Percentiles rank a stretch among this genome's conserved stretches.
Conservation (phyloP, 495 filamentous ascomycete genomes). For the Viridothelium virens region DNA sequence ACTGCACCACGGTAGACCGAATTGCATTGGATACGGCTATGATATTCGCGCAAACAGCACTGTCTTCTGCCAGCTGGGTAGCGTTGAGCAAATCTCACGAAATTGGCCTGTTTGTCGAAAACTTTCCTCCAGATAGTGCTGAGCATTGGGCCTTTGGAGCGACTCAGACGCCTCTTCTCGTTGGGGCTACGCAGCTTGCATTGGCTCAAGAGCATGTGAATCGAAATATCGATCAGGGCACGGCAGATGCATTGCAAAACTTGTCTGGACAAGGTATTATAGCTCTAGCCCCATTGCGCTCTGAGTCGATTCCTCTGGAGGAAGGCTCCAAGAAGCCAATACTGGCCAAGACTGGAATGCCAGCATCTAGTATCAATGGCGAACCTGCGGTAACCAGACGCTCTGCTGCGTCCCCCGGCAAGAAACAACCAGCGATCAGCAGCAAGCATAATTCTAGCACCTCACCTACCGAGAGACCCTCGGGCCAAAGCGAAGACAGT, state of each 20-base stretch:
- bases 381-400: constrained; percentile 20
- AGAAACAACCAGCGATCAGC: not conserved
- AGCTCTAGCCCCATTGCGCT: constrained; percentile 18
- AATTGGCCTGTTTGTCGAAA: constrained; percentile 61
- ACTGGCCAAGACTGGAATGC: constrained; percentile 31
- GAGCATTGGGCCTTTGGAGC: constrained; percentile 57
- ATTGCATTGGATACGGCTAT: constrained; percentile 54
- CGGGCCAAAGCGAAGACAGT: not conserved
- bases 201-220: constrained; percentile 54
- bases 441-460: not conserved
- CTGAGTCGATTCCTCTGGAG: constrained; percentile 15
- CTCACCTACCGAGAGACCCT: not conserved
- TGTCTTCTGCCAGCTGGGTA: constrained; percentile 54
- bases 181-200: constrained; percentile 51
- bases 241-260: constrained; percentile 43
- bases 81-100: constrained; percentile 63
- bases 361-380: constrained; percentile 28
- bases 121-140: constrained; percentile 49
- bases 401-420: constrained; percentile 9
- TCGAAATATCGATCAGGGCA: constrained; percentile 37
- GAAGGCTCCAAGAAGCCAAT: constrained; percentile 18
- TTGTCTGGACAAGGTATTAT: constrained; percentile 44
- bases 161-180: constrained; percentile 25
- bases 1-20: constrained; percentile 52
- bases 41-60: constrained; percentile 49